Evolutionary conservation across 1,284 basidiomycete species (phyloP).

Genomic region (Microbotryum violaceum): DNA sequence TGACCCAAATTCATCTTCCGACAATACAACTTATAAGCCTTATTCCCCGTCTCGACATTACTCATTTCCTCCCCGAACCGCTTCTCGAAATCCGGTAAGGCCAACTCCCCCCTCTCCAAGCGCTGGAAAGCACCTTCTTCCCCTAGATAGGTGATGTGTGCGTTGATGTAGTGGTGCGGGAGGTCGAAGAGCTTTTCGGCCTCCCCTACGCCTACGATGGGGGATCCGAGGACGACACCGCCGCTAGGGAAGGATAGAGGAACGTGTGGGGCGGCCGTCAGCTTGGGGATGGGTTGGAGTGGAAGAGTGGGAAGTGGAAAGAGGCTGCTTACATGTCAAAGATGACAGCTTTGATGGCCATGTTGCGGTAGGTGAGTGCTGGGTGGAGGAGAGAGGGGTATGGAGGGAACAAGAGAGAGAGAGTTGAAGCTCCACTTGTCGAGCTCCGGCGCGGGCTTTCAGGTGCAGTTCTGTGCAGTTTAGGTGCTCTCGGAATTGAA

Average conservation of each 20-base stretch:
- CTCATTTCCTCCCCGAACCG: constrained; percentile 37
- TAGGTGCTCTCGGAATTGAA: too few relatives aligned
- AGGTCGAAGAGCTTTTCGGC: constrained; percentile 36
- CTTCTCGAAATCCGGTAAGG: constrained; percentile 38
- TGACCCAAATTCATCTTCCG: constrained; percentile 26
- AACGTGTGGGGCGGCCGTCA: neutral
- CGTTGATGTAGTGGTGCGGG: constrained; percentile 40
- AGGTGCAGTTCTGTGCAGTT: too few relatives aligned
- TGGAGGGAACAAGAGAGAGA: too few relatives aligned
- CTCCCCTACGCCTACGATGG: constrained; percentile 37
- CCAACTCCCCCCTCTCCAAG: constrained; percentile 39
- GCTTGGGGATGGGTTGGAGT: neutral
- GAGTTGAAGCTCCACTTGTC: too few relatives aligned
- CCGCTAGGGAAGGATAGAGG: constrained; percentile 22
- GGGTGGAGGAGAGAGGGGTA: too few relatives aligned
- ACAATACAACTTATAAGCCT: constrained; percentile 35
- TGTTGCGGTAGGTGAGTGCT: neutral
- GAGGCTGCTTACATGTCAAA: constrained; percentile 36
- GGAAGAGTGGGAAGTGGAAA: neutral
- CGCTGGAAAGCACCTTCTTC: constrained; percentile 39
- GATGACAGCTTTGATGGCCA: constrained; percentile 29
- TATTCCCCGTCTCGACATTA: constrained; percentile 33
- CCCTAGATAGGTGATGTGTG: constrained; percentile 39
- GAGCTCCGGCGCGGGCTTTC: too few relatives aligned
- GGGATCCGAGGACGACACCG: constrained; percentile 40